Evolutionary conservation across 768 basidiomycete species (phyloP), one percentile per base, ranked within the genome.

Genomic region (Coprinellus micaceus): DNA sequence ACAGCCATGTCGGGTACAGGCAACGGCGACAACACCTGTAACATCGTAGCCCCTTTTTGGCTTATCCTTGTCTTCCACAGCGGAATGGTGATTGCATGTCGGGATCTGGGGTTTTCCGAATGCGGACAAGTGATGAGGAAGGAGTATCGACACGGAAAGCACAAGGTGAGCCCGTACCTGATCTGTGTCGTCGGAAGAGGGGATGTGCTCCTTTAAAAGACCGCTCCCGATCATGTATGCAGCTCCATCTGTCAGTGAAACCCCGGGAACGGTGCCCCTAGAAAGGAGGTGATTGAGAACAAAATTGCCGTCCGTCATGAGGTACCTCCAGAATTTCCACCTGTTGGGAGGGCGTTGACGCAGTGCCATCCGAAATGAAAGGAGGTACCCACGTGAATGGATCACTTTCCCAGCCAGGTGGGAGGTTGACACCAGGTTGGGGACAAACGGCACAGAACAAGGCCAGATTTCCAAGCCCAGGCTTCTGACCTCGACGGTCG

Each of bases 361-460:
- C n/a, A n/a, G n/a, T n/a, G n/a, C n/a, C n/a, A n/a, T n/a, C n/a
- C n/a, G n/a, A n/a, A n/a, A n/a, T n/a, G n/a, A n/a, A n/a, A n/a
- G n/a, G n/a, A n/a, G n/a, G n/a, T n/a, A n/a, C n/a, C n/a, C n/a
- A n/a, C n/a, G n/a, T n/a, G n/a, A n/a, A n/a, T n/a, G n/a, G n/a
- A n/a, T n/a, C n/a, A n/a, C n/a, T n/a, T n/a, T n/a, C n/a, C 69
- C 69, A 70, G 21, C 62, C 24, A 1, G 21, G 19, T 1, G 64
- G 63, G 3, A 69, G 30, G 45, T 71, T 71, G 13, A 66, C 51
- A 0, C 60, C 61, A 0, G 65, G 64, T 43, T 69, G 69, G 0
- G 64, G 69, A 48, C 70, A 71, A 3, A 66, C 60, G 0, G 64
- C 54, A 37, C 67, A 71, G 28, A 67, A 66, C 2, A 37, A 17